Evolutionary conservation across 495 filamentous ascomycete species (phyloP).

Genomic region (Podospora tetraspora): DNA sequence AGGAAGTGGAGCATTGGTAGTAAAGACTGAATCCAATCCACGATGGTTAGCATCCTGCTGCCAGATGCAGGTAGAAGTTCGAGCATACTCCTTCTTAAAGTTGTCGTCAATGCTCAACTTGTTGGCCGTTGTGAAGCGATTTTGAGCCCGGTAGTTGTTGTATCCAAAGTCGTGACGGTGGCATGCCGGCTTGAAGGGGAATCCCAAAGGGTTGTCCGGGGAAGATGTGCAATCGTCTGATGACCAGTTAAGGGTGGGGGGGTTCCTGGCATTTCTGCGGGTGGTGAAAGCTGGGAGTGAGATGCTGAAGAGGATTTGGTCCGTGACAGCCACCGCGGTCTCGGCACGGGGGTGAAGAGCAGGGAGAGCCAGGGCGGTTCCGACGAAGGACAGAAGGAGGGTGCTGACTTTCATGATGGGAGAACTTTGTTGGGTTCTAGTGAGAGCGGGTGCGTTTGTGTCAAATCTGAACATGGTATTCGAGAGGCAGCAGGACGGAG

Average conservation of each 20-base stretch:
- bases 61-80: no score
- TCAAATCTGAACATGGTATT: neutral
- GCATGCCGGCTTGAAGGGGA: conserved; percentile 40
- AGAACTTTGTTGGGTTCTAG: neutral
- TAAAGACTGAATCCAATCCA: conserved; percentile 22
- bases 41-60: neutral
- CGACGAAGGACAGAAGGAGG: conserved; percentile 19
- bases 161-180: conserved; percentile 49
- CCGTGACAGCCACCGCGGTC: conserved; percentile 25
- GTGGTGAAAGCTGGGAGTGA: conserved; percentile 29
- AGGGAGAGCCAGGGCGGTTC: conserved; percentile 22
- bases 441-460: neutral
- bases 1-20: conserved; percentile 25
- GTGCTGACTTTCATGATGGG: conserved; percentile 28
- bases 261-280: conserved; percentile 28
- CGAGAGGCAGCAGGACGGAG: neutral
- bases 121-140: conserved; percentile 33
- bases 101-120: conserved; percentile 39
- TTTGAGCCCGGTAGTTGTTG: conserved; percentile 39
- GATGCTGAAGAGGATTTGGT: conserved; percentile 33
- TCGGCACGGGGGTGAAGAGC: conserved; percentile 4
- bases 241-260: conserved; percentile 35
- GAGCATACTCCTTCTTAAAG: no score
- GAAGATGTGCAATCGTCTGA: conserved; percentile 40
- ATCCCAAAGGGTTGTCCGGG: conserved; percentile 43